Percentiles rank a stretch among this genome's conserved stretches.
These are phyloP conservation scores for Talaromyces stipitatus DNA, from an alignment of 495 filamentous ascomycete species.

Conservation along the genomic window DNA sequence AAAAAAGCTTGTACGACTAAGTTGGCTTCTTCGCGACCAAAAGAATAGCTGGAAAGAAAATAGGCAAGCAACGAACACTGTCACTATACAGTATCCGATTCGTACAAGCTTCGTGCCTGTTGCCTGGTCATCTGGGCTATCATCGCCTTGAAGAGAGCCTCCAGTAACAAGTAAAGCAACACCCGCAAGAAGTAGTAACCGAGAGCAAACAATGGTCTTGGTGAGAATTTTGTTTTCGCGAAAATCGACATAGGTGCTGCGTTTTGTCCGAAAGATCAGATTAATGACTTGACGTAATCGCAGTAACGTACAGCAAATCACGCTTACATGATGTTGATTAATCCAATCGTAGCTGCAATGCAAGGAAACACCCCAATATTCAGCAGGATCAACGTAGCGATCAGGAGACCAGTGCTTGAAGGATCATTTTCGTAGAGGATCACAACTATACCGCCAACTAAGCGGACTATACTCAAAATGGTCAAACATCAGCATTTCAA, in stretches of 20 bases:
- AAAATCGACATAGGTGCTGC: not conserved
- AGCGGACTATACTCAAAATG: slow-evolving; percentile 10
- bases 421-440: slow-evolving; percentile 14
- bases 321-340: slow-evolving; percentile 21
- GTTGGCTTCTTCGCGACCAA: slow-evolving; percentile 8
- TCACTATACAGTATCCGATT: slow-evolving; percentile 19
- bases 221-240: slow-evolving; percentile 3
- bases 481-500: not conserved
- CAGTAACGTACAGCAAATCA: not conserved
- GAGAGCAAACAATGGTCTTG: slow-evolving; percentile 9
- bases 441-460: slow-evolving; percentile 15
- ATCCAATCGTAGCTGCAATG: slow-evolving; percentile 18
- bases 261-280: not conserved
- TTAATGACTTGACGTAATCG: not conserved
- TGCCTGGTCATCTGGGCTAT: slow-evolving; percentile 2
- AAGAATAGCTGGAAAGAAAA: slow-evolving; percentile 16
- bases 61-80: slow-evolving; percentile 15
- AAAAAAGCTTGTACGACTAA: not conserved
- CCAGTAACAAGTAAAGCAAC: slow-evolving; percentile 18
- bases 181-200: slow-evolving; percentile 17
- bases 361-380: slow-evolving; percentile 21
- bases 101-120: slow-evolving; percentile 17
- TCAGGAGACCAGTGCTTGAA: slow-evolving; percentile 11
- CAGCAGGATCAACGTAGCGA: slow-evolving; percentile 17
- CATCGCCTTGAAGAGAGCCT: slow-evolving; percentile 16